These are phyloP conservation scores for Warburgia ugandensis DNA, from an alignment of 164 flowering plant genomes.

Conservation along the genomic window DNA sequence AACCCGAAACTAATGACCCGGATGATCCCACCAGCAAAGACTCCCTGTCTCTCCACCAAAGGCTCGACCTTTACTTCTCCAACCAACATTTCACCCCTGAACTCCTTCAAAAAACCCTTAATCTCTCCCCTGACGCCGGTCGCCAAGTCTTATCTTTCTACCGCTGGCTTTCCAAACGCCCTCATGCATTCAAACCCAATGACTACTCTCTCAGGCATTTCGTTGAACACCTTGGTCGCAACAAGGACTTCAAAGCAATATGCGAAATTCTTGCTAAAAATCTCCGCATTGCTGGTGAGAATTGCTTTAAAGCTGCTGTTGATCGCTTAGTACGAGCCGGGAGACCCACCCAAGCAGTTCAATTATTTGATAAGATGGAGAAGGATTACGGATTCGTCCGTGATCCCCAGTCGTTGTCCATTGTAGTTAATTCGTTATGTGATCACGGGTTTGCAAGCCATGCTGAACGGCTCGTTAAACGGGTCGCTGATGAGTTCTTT, in stretches of 20 bases:
- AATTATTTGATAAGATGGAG: slow-evolving; percentile 74
- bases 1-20: slow-evolving; percentile 24
- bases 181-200: slow-evolving; percentile 27
- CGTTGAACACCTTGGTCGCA: slow-evolving; percentile 67
- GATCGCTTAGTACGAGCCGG: slow-evolving; percentile 76
- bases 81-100: slow-evolving; percentile 40
- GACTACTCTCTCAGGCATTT: slow-evolving; percentile 58
- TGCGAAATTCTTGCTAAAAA: slow-evolving; percentile 41
- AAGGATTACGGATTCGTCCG: slow-evolving; percentile 59
- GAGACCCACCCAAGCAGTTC: slow-evolving; percentile 46
- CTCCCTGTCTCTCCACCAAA: slow-evolving; percentile 38
- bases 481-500: slow-evolving; percentile 63
- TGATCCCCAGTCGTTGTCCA: slow-evolving; percentile 34
- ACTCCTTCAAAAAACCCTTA: slow-evolving; percentile 44
- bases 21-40: not conserved
- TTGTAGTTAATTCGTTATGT: slow-evolving; percentile 58
- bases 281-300: slow-evolving; percentile 33
- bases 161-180: slow-evolving; percentile 48
- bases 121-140: slow-evolving; percentile 62
- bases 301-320: slow-evolving; percentile 31
- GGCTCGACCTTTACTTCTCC: slow-evolving; percentile 65
- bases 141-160: slow-evolving; percentile 54
- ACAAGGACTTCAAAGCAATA: slow-evolving; percentile 75
- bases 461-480: slow-evolving; percentile 88
- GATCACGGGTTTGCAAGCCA: slow-evolving; percentile 56